These are phyloP conservation scores for Gypsophila paniculata DNA, from an alignment of 179 eudicot species.

Conservation along the genomic window DNA sequence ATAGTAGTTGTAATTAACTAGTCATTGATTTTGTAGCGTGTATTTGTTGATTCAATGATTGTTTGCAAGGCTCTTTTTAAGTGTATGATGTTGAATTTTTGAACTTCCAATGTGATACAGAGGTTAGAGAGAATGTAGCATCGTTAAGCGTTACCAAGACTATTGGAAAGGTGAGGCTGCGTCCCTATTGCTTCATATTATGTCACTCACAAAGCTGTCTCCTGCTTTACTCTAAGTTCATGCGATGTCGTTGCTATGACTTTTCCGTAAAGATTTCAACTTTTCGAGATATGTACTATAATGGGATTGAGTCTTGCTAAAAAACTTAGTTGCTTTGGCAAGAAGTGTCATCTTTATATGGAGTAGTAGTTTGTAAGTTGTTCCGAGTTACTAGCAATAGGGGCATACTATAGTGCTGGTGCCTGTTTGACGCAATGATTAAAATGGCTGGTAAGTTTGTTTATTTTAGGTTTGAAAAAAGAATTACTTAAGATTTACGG, in stretches of 20 bases:
- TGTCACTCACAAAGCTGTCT: background rate
- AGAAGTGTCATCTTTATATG: too few species aligned
- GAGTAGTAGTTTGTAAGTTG: background rate
- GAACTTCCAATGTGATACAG: constrained; percentile 27
- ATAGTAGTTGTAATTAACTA: background rate
- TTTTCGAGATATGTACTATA: background rate
- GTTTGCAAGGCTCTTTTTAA: background rate
- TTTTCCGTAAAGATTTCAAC: background rate
- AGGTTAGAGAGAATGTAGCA: constrained; percentile 57
- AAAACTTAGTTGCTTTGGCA: background rate
- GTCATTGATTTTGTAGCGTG: background rate
- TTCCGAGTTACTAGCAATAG: too few species aligned
- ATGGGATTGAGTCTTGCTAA: background rate
- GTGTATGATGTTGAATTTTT: background rate
- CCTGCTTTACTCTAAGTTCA: background rate
- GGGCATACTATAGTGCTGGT: background rate
- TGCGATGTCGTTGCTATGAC: background rate
- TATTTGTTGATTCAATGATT: background rate
- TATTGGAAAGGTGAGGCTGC: constrained; percentile 56
- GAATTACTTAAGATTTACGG: too few species aligned
- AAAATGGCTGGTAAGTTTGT: too few species aligned
- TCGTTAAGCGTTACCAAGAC: constrained; percentile 49
- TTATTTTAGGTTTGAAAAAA: too few species aligned
- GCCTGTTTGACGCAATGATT: too few species aligned
- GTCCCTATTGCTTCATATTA: background rate